phyloP scores from a whole-genome alignment of 345 rosid species.

The Hevea brasiliensis region DNA sequence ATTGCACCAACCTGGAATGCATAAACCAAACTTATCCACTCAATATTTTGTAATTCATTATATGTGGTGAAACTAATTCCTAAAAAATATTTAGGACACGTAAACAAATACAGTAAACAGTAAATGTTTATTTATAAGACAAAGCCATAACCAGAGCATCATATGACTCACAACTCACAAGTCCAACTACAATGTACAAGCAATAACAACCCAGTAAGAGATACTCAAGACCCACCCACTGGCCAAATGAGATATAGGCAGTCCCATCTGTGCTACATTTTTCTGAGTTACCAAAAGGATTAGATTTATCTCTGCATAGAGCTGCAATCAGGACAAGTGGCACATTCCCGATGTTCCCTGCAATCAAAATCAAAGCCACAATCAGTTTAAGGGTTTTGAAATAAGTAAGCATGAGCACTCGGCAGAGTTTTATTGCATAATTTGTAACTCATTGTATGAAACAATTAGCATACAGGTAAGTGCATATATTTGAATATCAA shows the following conservation, averaged over 20 bases:
- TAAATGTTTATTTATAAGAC: neutral
- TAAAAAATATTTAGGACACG: neutral
- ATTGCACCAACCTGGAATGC: slow-evolving; percentile 92
- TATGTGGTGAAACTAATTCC: neutral
- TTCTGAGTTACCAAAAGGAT: slow-evolving; percentile 86
- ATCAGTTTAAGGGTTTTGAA: slow-evolving; percentile 1
- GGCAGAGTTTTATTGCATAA: neutral
- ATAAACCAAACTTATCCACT: slow-evolving; percentile 20
- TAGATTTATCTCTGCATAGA: slow-evolving; percentile 73
- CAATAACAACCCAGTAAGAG: slow-evolving; percentile 3
- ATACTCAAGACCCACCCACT: slow-evolving; percentile 63
- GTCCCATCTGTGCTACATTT: slow-evolving; percentile 84
- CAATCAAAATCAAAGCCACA: slow-evolving; percentile 16
- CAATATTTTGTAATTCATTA: neutral
- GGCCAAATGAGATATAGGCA: slow-evolving; percentile 98
- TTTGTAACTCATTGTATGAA: neutral
- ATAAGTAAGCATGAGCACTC: neutral
- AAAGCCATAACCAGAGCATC: neutral
- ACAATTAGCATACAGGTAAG: neutral
- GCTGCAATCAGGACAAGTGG: slow-evolving; percentile 97
- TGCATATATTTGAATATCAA: neutral
- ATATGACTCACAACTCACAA: neutral
- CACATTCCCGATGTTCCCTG: slow-evolving; percentile 98
- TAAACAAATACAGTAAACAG: neutral
- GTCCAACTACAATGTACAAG: neutral